These are phyloP conservation scores for Trichoderma asperellum DNA, from an alignment of 2,329 filamentous ascomycete genomes.

Conservation along the genomic window DNA sequence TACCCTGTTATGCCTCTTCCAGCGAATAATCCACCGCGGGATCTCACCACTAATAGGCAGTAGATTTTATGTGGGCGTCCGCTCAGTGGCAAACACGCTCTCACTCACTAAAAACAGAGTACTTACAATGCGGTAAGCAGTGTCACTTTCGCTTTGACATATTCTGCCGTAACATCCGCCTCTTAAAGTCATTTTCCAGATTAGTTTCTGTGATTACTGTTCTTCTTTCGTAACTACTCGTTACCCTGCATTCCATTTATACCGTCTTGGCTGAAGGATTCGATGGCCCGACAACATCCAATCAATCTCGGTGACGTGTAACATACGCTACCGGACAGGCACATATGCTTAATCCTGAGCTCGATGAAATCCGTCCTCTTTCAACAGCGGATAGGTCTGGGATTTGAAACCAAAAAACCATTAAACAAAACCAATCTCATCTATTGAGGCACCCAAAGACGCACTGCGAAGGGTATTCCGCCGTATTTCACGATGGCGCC, in stretches of 20 bases:
- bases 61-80: not conserved
- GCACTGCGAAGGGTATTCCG: not conserved
- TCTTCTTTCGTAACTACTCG: not conserved
- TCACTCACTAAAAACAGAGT: not conserved
- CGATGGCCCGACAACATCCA: conserved; percentile 3
- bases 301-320: conserved; percentile 6
- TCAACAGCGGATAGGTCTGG: not conserved
- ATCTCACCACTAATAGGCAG: not conserved
- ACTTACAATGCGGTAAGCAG: conserved; percentile 5
- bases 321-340: not conserved
- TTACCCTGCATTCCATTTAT: too few species aligned
- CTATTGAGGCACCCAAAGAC: not conserved
- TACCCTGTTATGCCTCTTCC: not conserved
- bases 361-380: not conserved
- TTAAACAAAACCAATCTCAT: not conserved
- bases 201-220: not conserved
- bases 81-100: not conserved
- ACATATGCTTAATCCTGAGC: not conserved
- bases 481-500: conserved; percentile 52
- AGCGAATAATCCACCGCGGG: not conserved
- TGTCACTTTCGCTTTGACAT: not conserved
- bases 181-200: not conserved
- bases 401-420: not conserved
- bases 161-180: not conserved
- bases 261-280: conserved; percentile 11